phyloP scores from a whole-genome alignment of 345 rosid genomes.

The Hypericum perforatum region DNA sequence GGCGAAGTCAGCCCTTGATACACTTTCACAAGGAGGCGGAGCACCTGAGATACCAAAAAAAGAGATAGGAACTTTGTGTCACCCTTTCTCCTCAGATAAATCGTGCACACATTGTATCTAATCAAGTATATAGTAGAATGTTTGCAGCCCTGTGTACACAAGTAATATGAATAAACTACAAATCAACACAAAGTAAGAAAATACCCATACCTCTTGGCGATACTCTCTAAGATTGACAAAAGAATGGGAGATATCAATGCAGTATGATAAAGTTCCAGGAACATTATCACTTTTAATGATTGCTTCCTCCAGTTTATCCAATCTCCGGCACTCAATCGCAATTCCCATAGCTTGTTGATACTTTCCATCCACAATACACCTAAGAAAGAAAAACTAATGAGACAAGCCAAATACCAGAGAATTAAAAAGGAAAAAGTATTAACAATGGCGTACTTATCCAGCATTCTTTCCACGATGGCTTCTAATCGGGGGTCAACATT shows the following conservation, averaged over 20 bases:
- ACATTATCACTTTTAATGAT: slow-evolving; percentile 83
- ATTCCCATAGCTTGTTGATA: slow-evolving; percentile 99
- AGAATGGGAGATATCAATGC: slow-evolving; percentile 81
- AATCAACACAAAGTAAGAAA: not conserved
- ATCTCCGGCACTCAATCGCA: slow-evolving; percentile 91
- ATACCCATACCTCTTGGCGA: slow-evolving; percentile 60
- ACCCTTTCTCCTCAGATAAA: not conserved
- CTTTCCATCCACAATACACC: slow-evolving; percentile 93
- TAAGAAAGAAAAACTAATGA: slow-evolving; percentile 15
- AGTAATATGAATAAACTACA: not conserved
- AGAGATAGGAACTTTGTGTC: slow-evolving; percentile 7
- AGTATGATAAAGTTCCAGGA: slow-evolving; percentile 68
- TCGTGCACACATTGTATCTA: not conserved
- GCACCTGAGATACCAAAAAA: slow-evolving; percentile 47
- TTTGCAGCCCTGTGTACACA: not conserved
- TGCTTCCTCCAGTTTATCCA: slow-evolving; percentile 98
- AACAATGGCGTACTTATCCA: slow-evolving; percentile 66
- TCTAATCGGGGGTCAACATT: slow-evolving; percentile 80
- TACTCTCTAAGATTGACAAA: slow-evolving; percentile 86
- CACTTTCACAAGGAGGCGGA: slow-evolving; percentile 77
- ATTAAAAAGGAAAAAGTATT: slow-evolving; percentile 2
- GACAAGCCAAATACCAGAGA: slow-evolving; percentile 3
- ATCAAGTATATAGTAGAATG: not conserved
- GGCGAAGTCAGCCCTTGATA: slow-evolving; percentile 87
- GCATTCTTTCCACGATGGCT: slow-evolving; percentile 97